Percentiles rank a stretch among this genome's conserved stretches.
Evolutionary conservation across 352 stramenopile genomes (phyloP).

Genomic region (Globisporangium nagaii): DNA sequence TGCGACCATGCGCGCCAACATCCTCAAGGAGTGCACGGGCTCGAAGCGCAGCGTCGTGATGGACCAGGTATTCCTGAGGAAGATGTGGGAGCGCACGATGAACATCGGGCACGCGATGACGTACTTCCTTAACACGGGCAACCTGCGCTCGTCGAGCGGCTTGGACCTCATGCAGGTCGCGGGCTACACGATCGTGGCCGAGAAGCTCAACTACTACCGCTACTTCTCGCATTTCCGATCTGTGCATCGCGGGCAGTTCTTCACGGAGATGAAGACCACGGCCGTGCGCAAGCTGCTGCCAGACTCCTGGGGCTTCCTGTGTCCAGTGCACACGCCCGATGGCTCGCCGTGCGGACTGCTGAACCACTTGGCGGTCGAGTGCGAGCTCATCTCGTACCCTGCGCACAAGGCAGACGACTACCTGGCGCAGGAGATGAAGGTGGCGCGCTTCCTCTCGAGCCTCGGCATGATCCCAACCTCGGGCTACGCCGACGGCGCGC

Average conservation of each 20-base stretch:
- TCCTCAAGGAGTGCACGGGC: constrained; percentile 67
- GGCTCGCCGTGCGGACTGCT: constrained; percentile 97
- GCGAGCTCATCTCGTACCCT: constrained; percentile 76
- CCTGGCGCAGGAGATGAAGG: constrained; percentile 65
- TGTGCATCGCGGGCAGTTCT: constrained; percentile 99
- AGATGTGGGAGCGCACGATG: constrained; percentile 88
- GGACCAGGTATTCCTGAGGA: constrained; percentile 90
- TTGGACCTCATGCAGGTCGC: constrained; percentile 97
- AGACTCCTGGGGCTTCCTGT: constrained; percentile 99
- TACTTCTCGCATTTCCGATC: constrained; percentile 99
- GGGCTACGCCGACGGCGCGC: constrained; percentile 74
- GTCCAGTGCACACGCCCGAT: constrained; percentile 99
- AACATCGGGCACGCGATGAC: constrained; percentile 93
- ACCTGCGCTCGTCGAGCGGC: constrained; percentile 95
- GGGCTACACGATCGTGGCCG: constrained; percentile 99
- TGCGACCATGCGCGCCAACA: constrained; percentile 52
- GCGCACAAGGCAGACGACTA: constrained; percentile 70
- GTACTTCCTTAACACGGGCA: constrained; percentile 99
- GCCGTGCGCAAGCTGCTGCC: constrained; percentile 97
- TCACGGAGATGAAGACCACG: constrained; percentile 99
- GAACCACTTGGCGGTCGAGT: constrained; percentile 97
- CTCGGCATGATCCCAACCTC: constrained; percentile 81
- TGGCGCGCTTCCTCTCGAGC: constrained; percentile 67
- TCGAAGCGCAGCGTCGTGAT: constrained; percentile 61
- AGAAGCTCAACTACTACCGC: constrained; percentile 99